These are phyloP conservation scores for Zalaria obscura DNA, from an alignment of 2,329 filamentous ascomycete species.

Conservation along the genomic window DNA sequence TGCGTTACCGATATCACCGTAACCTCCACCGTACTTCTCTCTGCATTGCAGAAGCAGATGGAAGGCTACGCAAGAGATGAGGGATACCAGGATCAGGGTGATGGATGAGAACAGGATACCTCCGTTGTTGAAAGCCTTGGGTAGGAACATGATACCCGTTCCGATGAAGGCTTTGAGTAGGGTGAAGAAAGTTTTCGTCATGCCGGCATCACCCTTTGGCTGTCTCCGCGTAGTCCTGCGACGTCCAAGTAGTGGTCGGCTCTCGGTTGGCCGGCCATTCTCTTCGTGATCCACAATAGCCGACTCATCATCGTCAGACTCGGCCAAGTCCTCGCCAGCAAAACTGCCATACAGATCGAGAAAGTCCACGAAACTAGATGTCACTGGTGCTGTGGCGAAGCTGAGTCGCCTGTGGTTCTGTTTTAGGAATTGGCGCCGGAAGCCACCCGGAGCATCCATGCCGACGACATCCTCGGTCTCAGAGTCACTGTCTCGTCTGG, in stretches of 20 bases:
- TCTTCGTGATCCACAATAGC: constrained; percentile 39
- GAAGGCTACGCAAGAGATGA: constrained; percentile 57
- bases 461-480: constrained; percentile 28
- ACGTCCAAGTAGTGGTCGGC: constrained; percentile 45
- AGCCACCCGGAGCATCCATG: constrained; percentile 36
- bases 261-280: constrained; percentile 42
- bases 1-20: constrained; percentile 57
- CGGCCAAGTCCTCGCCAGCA: constrained; percentile 54
- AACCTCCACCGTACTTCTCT: constrained; percentile 47
- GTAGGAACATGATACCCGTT: constrained; percentile 70
- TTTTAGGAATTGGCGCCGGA: constrained; percentile 38
- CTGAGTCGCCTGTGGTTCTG: constrained; percentile 24
- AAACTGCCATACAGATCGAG: constrained; percentile 64
- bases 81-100: constrained; percentile 50
- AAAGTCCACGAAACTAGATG: constrained; percentile 60
- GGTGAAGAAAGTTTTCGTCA: constrained; percentile 64
- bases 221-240: constrained; percentile 36
- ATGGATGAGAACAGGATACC: constrained; percentile 62
- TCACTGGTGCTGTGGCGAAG: constrained; percentile 38
- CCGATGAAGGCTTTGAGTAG: constrained; percentile 67
- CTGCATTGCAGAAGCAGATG: constrained; percentile 57
- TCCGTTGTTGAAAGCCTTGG: constrained; percentile 66
- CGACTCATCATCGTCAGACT: constrained; percentile 40
- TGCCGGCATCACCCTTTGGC: constrained; percentile 47
- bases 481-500: constrained; percentile 12